A percentile compares a stretch with the other conserved stretches of the same genome.
phyloP scores from a whole-genome alignment of 2,329 filamentous ascomycete species.

The Botrytis paeoniae region DNA sequence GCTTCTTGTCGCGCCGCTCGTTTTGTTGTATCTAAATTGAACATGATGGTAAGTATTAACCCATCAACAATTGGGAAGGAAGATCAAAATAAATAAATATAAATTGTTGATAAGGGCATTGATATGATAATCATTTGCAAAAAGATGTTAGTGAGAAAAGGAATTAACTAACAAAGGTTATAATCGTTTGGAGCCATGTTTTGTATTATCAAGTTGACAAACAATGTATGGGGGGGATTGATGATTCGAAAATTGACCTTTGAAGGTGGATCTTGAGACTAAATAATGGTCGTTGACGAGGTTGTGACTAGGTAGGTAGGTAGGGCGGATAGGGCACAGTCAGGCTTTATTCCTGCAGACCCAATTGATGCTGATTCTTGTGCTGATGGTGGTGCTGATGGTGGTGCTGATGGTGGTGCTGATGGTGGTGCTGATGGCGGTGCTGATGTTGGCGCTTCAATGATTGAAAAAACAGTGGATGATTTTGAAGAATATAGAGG shows the following conservation, averaged over 20 bases:
- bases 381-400: background rate
- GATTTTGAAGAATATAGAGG: background rate
- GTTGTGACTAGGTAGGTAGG: background rate
- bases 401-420: too few relatives aligned
- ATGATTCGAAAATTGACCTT: background rate
- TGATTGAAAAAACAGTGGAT: background rate
- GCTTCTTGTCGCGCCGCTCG: conserved; percentile 36
- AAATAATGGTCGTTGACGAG: background rate
- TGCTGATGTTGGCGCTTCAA: background rate
- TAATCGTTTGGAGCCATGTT: conserved; percentile 6
- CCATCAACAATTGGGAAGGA: background rate
- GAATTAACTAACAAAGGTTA: conserved; percentile 10
- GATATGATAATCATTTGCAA: background rate
- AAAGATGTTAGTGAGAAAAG: background rate
- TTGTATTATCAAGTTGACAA: background rate
- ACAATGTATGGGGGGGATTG: background rate
- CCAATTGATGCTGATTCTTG: background rate
- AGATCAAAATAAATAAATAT: background rate
- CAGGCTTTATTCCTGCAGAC: background rate
- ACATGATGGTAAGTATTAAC: conserved; percentile 24
- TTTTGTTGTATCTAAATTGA: conserved; percentile 30
- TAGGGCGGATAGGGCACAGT: background rate
- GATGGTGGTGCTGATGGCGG: background rate
- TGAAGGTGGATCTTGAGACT: background rate
- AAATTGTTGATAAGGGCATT: background rate